Conservation (phyloP, 257 asterid species). For the Leptodermis oblonga region DNA sequence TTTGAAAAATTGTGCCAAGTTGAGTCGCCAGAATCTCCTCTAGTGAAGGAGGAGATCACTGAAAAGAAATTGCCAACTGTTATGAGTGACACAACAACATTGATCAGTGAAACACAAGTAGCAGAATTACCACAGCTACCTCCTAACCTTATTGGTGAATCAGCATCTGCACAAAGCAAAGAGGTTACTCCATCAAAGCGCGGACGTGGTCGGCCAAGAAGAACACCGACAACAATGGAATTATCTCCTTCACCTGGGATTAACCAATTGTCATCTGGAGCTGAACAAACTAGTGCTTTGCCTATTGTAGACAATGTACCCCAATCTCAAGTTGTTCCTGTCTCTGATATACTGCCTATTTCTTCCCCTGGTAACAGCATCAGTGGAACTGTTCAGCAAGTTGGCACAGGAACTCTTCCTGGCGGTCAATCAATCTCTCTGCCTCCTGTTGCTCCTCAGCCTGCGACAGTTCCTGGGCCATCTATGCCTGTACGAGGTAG, state of each 20-base stretch:
- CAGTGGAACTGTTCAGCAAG: slow-evolving; percentile 37
- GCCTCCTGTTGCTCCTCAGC: slow-evolving; percentile 42
- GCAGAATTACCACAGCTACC: slow-evolving; percentile 27
- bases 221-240: slow-evolving; percentile 37
- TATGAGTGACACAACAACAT: slow-evolving; percentile 28
- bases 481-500: slow-evolving; percentile 60
- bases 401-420: slow-evolving; percentile 29
- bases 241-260: slow-evolving; percentile 21
- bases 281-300: slow-evolving; percentile 15
- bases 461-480: slow-evolving; percentile 36
- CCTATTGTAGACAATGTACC: slow-evolving; percentile 16
- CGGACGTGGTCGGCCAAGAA: slow-evolving; percentile 98
- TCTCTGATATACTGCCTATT: slow-evolving; percentile 36
- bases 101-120: slow-evolving; percentile 33
- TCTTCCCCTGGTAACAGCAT: slow-evolving; percentile 31
- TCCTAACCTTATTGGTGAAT: slow-evolving; percentile 34
- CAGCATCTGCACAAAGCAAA: slow-evolving; percentile 31
- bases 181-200: slow-evolving; percentile 68
- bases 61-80: slow-evolving; percentile 40
- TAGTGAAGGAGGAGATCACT: slow-evolving; percentile 42
- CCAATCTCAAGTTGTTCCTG: slow-evolving; percentile 20
- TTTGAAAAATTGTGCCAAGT: slow-evolving; percentile 89
- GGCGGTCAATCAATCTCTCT: slow-evolving; percentile 36
- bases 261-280: slow-evolving; percentile 18
- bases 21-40: slow-evolving; percentile 77